Base-by-base conservation (phyloP, 352 stramenopile genomes). In the Pythium rhizo-oryzae region DNA sequence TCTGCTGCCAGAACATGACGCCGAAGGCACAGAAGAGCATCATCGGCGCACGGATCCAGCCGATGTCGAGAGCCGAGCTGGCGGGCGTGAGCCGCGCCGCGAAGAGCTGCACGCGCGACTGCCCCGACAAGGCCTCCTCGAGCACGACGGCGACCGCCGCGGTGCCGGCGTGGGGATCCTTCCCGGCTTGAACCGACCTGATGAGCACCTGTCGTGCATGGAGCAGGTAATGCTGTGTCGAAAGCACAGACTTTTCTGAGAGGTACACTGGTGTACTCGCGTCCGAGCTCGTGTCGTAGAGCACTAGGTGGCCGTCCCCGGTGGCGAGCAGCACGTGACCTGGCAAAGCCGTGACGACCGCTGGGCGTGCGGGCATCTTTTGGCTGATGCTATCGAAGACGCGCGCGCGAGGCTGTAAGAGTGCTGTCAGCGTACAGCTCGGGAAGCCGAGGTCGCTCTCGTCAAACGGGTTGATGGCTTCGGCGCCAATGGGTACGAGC, bases 1-100 rank as follows among this genome's bases (percentile, higher is more conserved):
- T 70, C 37, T 83, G 73, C 62, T 83, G 76, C 76, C 70, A 83
- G 59, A 75, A 77, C 76, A 80, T 79, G 54, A 83, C 70, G 13
- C 64, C 76, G 11, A 80, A 61, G 0, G 70, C 76, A 59, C 70
- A 83, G 4, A 83, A 46, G 16, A 83, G 67, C 76, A 83, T 77
- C 51, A 80, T 62, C 21, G 76, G 76, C 28, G 64, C 70, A 39
- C 76, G 76, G 33, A 80, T 54, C 76, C 76, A 83, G 33, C 73
- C 62, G 13, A 83, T 51, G 15, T 83, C 76, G 15, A 83, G 21
- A 5, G 56, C 70, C 13, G 69, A 71, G 8, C 47, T 67, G 2
- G 56, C 44, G 15, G 65, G 49, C 24, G 76, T 56, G 54, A 77
- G 51, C 25, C 68, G 68, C 15, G 73, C 72, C 23, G 55, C 62